Percentiles rank a stretch among this genome's conserved stretches.
phyloP scores from a whole-genome alignment of 371 early-diverging fungal genomes.

The Mortierella sp. region DNA sequence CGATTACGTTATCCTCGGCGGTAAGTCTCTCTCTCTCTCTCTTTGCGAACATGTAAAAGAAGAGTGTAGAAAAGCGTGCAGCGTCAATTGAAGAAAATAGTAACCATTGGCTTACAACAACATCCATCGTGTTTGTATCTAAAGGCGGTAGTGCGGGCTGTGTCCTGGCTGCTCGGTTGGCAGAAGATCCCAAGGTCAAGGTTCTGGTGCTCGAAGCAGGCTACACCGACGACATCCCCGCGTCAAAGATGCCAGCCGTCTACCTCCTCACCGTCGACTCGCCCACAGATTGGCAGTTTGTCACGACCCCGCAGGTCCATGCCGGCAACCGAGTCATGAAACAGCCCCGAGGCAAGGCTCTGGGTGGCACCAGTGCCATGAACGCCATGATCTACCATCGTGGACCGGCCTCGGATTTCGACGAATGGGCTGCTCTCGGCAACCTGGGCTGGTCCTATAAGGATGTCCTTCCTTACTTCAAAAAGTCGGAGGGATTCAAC shows the following conservation, averaged over 20 bases:
- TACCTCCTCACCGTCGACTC: constrained; percentile 29
- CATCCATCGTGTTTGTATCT: no score
- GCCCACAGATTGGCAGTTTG: constrained; percentile 32
- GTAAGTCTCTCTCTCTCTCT: no score
- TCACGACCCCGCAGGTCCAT: constrained; percentile 25
- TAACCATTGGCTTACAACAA: no score
- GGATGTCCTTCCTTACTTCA: constrained; percentile 45
- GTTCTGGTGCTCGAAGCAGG: constrained; percentile 53
- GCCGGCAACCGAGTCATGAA: constrained; percentile 30
- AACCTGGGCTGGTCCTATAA: constrained; percentile 49
- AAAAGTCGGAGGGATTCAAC: constrained; percentile 40
- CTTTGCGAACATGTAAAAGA: no score
- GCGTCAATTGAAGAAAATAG: no score
- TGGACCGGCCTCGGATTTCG: constrained; percentile 57
- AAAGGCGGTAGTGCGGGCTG: constrained; percentile 49
- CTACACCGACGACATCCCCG: constrained; percentile 32
- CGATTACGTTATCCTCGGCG: constrained; percentile 43
- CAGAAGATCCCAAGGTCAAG: constrained; percentile 47
- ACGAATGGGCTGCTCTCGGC: constrained; percentile 44
- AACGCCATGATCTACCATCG: constrained; percentile 58
- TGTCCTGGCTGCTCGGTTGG: constrained; percentile 42
- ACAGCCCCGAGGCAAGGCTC: constrained; percentile 42
- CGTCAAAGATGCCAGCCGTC: constrained; percentile 20
- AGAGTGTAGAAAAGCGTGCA: background rate
- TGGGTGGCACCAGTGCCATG: no score